Evolutionary conservation across 768 basidiomycete genomes (phyloP).

Genomic region (Coprinellus micaceus): DNA sequence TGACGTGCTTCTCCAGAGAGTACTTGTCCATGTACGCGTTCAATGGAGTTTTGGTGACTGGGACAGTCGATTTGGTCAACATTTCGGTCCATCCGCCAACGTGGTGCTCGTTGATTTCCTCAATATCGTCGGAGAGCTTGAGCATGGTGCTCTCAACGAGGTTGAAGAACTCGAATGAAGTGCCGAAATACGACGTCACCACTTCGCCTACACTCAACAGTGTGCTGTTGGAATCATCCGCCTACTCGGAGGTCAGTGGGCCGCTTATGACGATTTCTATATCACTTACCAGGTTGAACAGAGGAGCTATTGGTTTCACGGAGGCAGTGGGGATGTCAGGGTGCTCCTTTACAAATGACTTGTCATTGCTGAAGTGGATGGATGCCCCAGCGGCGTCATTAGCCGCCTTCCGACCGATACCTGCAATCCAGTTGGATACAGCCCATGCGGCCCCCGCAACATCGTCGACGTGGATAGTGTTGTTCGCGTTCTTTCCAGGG

Average conservation of each 20-base stretch:
- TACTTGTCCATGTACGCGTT: conserved; percentile 78
- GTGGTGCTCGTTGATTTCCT: conserved; percentile 84
- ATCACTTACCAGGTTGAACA: conserved; percentile 73
- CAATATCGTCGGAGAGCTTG: conserved; percentile 73
- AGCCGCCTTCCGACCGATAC: conserved; percentile 61
- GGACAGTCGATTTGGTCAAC: conserved; percentile 66
- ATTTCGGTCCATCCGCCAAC: conserved; percentile 81
- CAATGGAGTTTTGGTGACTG: conserved; percentile 66
- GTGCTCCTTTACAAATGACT: conserved; percentile 60
- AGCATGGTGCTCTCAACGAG: conserved; percentile 62
- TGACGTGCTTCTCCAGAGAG: conserved; percentile 62
- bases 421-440: conserved; percentile 70
- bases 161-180: conserved; percentile 78
- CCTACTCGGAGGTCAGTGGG: conserved; percentile 40
- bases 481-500: conserved; percentile 68
- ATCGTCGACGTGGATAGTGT: conserved; percentile 78
- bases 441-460: conserved; percentile 77
- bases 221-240: conserved; percentile 74
- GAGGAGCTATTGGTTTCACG: conserved; percentile 59
- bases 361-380: conserved; percentile 67
- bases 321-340: conserved; percentile 57
- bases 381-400: conserved; percentile 62
- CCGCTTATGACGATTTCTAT: neutral
- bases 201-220: conserved; percentile 61
- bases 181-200: conserved; percentile 70